phyloP scores from a whole-genome alignment of 768 basidiomycete species.

The Kwoniella newhampshirensis region DNA sequence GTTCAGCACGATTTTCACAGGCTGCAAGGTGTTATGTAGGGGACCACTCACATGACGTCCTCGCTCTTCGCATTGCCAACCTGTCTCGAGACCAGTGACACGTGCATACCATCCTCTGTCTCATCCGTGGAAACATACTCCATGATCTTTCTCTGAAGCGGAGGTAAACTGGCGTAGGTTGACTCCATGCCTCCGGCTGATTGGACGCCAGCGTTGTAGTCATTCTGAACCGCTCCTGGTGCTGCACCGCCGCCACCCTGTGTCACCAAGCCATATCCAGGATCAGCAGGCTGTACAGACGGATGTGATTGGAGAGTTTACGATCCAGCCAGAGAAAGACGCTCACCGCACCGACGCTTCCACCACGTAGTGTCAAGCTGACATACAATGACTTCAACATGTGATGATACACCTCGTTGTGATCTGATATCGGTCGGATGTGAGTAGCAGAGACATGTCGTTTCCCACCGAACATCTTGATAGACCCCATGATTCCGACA shows the following conservation, averaged over 20 bases:
- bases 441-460: constrained; percentile 76
- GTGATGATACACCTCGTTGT: constrained; percentile 80
- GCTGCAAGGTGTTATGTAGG: no score
- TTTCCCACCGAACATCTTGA: constrained; percentile 80
- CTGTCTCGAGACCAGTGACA: constrained; percentile 68
- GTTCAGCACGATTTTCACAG: not conserved
- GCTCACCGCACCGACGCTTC: constrained; percentile 58
- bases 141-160: constrained; percentile 66
- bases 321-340: not conserved
- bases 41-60: constrained; percentile 65
- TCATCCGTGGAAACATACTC: constrained; percentile 62
- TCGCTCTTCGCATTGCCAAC: constrained; percentile 61
- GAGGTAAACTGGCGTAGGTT: constrained; percentile 61
- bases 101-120: constrained; percentile 68
- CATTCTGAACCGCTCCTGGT: constrained; percentile 19
- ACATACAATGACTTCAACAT: constrained; percentile 71
- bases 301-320: constrained; percentile 1
- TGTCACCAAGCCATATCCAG: not conserved
- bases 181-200: constrained; percentile 22
- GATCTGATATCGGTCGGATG: constrained; percentile 68
- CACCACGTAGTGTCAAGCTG: constrained; percentile 62
- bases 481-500: constrained; percentile 73
- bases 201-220: constrained; percentile 18
- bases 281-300: not conserved
- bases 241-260: constrained; percentile 12